A percentile compares a stretch with the other conserved stretches of the same genome.
These are phyloP conservation scores for Phytophthora cryptogea DNA, from an alignment of 352 stramenopile genomes.

Conservation along the genomic window DNA sequence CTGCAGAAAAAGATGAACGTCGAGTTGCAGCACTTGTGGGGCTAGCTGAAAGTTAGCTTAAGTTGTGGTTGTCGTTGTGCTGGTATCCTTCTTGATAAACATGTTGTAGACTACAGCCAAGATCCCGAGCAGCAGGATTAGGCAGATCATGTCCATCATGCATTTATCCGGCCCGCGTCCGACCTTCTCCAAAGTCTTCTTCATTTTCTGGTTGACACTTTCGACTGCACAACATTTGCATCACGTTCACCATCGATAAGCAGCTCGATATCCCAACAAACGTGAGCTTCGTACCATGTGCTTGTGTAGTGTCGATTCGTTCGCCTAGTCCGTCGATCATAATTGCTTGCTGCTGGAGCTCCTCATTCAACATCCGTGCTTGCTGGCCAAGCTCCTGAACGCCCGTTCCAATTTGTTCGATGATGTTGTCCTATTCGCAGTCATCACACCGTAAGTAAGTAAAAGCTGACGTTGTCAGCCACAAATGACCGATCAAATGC, in stretches of 20 bases:
- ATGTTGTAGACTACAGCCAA: constrained; percentile 89
- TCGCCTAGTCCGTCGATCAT: constrained; percentile 87
- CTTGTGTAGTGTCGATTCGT: constrained; percentile 79
- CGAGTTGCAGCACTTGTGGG: constrained; percentile 1
- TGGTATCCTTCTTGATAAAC: constrained; percentile 79
- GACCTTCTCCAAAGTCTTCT: constrained; percentile 75
- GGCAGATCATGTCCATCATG: constrained; percentile 92
- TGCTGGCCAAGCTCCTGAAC: constrained; percentile 82
- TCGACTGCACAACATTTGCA: constrained; percentile 51
- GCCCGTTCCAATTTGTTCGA: constrained; percentile 82
- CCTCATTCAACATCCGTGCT: constrained; percentile 78
- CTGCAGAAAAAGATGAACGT: constrained; percentile 23
- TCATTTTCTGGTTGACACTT: constrained; percentile 88
- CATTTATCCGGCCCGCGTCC: constrained; percentile 81
- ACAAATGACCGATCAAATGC: neutral
- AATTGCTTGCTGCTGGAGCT: constrained; percentile 86
- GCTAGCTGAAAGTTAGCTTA: constrained; percentile 18
- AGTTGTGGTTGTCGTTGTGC: constrained; percentile 28
- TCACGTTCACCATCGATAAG: neutral
- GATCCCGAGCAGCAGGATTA: constrained; percentile 85
- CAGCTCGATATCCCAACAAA: neutral
- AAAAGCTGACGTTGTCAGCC: constrained; percentile 1
- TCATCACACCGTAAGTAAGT: neutral
- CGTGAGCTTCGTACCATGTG: constrained; percentile 51
- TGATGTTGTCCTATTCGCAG: constrained; percentile 74